Evolutionary conservation across 495 filamentous ascomycete species (phyloP), one percentile per base, ranked within the genome.

Genomic region (Hypoxylon fragiforme): DNA sequence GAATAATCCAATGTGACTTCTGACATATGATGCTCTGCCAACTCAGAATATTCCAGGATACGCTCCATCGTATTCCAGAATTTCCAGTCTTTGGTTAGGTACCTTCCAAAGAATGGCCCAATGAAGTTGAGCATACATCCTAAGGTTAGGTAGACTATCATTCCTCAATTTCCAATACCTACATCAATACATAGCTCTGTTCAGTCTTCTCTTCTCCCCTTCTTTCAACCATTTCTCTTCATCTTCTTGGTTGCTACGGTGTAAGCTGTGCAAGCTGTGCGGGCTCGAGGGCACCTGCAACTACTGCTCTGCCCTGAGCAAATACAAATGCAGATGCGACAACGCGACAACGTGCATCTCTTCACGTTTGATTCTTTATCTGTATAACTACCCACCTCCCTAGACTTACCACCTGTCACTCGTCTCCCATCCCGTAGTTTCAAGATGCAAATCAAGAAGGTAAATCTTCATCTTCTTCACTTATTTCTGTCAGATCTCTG

Each of bases 361-460:
- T 11, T 49, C 22, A 5, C 13, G 13, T 30, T 40, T 48, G 2
- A 55, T 18, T 43, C 15, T 12, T 49, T 34, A 9, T 42, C 9
- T 55, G 57, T 51, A 44, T 18, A 18, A 37, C 34, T 37, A 50
- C 28, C n/a, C 9, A 28, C 4, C 4, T 28, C 4, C 24, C 26
- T 22, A 18, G 19, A 28, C 34, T 46, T 37, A 6, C 11, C 31
- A 19, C 16, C 13, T 3, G n/a, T n/a, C n/a, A n/a, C n/a, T n/a
- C n/a, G n/a, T n/a, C n/a, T n/a, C n/a, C n/a, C n/a, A n/a, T n/a
- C n/a, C n/a, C n/a, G n/a, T n/a, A n/a, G 11, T 44, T 39, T 39
- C 47, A 54, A 56, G 15, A 62, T 62, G 58, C 46, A 62, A 12
- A 43, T 62, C 12, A 62, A 62, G 43, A 62, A 62, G 58, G 58